A percentile compares a stretch with the other conserved stretches of the same genome.
These are phyloP conservation scores for Tolypocladium guangdongense DNA, from an alignment of 2,329 filamentous ascomycete genomes.

Conservation along the genomic window DNA sequence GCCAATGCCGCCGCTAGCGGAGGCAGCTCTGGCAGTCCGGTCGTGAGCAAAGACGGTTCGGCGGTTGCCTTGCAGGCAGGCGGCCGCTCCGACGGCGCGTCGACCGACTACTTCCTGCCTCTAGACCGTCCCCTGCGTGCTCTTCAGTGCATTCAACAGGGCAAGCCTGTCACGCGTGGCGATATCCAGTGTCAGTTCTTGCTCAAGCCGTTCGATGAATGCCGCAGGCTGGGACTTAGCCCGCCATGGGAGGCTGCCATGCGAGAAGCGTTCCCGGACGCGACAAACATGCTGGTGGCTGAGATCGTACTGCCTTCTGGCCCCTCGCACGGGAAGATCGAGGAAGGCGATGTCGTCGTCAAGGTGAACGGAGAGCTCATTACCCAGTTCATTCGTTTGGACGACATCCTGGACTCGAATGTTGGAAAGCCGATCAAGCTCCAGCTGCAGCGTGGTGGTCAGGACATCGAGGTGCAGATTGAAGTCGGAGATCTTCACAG, in stretches of 20 bases:
- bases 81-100: conserved; percentile 84
- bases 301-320: conserved; percentile 91
- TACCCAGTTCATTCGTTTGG: conserved; percentile 83
- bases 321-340: conserved; percentile 74
- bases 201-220: conserved; percentile 95
- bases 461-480: conserved; percentile 77
- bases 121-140: conserved; percentile 83
- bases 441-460: conserved; percentile 76
- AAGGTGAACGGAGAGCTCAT: conserved; percentile 90
- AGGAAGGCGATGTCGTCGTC: conserved; percentile 88
- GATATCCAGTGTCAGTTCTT: conserved; percentile 98
- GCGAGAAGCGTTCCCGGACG: conserved; percentile 73
- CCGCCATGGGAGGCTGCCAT: conserved; percentile 79
- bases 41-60: conserved; percentile 88
- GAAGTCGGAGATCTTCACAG: conserved; percentile 80
- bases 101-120: conserved; percentile 95
- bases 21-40: conserved; percentile 94
- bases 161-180: conserved; percentile 67
- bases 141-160: conserved; percentile 71
- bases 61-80: conserved; percentile 91
- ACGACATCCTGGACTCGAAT: conserved; percentile 82
- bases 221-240: conserved; percentile 74
- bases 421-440: conserved; percentile 71
- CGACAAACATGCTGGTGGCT: conserved; percentile 93
- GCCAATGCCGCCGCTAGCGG: conserved; percentile 94